Evolutionary conservation across 2,329 filamentous ascomycete genomes (phyloP).

Genomic region (Grosmannia clavigera): DNA sequence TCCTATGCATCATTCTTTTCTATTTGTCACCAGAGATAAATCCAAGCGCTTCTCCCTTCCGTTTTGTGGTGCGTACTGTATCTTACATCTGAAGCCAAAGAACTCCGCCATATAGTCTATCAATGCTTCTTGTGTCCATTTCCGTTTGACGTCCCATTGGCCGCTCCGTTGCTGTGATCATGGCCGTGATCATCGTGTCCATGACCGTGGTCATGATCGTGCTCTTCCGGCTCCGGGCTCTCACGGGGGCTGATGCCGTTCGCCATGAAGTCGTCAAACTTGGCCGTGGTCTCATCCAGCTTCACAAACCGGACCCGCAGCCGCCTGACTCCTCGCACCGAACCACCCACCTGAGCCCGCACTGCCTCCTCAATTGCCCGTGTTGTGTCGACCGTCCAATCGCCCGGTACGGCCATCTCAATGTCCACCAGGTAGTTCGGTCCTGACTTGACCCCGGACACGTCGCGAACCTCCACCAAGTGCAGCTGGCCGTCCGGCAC

Average conservation of each 20-base stretch:
- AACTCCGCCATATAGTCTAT: neutral
- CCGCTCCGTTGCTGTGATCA: neutral
- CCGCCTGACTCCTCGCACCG: constrained; percentile 72
- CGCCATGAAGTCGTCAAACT: constrained; percentile 68
- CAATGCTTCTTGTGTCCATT: neutral
- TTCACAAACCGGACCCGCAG: constrained; percentile 76
- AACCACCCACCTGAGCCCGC: constrained; percentile 58
- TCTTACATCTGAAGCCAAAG: neutral
- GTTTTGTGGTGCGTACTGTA: neutral
- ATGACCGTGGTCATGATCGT: constrained; percentile 27
- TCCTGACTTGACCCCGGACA: constrained; percentile 87
- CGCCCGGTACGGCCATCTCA: constrained; percentile 66
- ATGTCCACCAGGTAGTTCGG: constrained; percentile 93
- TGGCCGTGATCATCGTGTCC: constrained; percentile 3
- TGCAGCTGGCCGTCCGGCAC: constrained; percentile 41
- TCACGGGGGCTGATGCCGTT: constrained; percentile 45
- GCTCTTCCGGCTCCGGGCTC: constrained; percentile 48
- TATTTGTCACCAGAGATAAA: neutral
- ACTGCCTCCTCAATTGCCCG: constrained; percentile 61
- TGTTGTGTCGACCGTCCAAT: constrained; percentile 63
- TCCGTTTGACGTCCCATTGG: neutral
- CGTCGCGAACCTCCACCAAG: constrained; percentile 58
- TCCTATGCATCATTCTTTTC: neutral
- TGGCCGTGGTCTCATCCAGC: constrained; percentile 41
- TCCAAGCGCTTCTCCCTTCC: neutral